phyloP scores from a whole-genome alignment of 2,329 filamentous ascomycete species.

The Ceratocystis alfenasii region DNA sequence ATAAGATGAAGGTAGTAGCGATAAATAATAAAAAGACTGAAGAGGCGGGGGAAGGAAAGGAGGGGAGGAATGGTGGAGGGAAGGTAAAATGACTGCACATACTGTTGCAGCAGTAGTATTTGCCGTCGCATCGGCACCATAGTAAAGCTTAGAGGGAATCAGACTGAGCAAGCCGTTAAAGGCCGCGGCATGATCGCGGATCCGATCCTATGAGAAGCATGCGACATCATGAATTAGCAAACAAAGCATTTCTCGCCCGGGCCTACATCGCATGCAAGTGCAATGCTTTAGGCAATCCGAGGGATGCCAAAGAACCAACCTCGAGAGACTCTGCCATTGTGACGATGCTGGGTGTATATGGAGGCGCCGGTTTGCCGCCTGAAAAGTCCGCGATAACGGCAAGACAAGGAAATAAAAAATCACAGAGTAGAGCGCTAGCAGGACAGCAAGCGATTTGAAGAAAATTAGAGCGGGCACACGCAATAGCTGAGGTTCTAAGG shows the following conservation, averaged over 20 bases:
- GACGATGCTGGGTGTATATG: conserved; percentile 4
- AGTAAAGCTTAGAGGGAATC: conserved; percentile 84
- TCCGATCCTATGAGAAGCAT: conserved; percentile 37
- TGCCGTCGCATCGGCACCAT: conserved; percentile 77
- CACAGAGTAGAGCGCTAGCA: neutral
- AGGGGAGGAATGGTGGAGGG: no score
- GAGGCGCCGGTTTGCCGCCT: neutral
- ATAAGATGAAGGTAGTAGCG: no score
- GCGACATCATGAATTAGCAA: conserved; percentile 14
- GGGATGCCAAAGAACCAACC: conserved; percentile 23
- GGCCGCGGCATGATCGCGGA: conserved; percentile 53
- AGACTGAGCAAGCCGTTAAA: conserved; percentile 80
- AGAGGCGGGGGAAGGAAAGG: no score
- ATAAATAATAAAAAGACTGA: no score
- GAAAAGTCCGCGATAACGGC: neutral
- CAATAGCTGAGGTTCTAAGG: neutral
- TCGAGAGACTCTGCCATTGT: conserved; percentile 27
- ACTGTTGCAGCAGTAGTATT: conserved; percentile 33
- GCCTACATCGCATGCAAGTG: neutral
- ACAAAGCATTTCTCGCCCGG: neutral
- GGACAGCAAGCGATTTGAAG: neutral
- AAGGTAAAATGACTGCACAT: conserved; percentile 39
- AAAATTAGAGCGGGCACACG: neutral
- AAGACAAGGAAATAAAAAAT: neutral
- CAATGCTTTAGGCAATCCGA: neutral